phyloP scores from a whole-genome alignment of 352 stramenopile genomes.

The Pythium sukuiense region DNA sequence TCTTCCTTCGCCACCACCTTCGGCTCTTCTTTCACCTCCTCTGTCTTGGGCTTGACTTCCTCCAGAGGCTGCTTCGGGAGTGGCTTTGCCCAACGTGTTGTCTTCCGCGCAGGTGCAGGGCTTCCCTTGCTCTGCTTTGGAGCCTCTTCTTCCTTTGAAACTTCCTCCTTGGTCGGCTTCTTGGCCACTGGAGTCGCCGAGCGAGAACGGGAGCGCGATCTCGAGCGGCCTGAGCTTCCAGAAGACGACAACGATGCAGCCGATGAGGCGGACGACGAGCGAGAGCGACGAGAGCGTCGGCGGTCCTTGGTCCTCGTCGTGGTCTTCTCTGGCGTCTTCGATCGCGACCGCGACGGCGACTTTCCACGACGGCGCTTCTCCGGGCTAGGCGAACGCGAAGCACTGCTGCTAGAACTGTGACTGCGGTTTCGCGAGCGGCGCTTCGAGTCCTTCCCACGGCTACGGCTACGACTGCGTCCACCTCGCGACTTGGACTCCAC shows the following conservation, averaged over 20 bases:
- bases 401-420: conserved; percentile 6
- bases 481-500: not conserved
- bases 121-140: not conserved
- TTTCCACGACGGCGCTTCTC: conserved; percentile 1
- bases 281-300: conserved; percentile 14
- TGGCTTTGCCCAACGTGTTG: conserved; percentile 24
- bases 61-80: conserved; percentile 8
- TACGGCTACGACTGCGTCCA: conserved; percentile 7
- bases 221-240: conserved; percentile 1
- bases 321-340: conserved; percentile 2
- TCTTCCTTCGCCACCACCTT: conserved; percentile 9
- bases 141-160: not conserved
- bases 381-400: conserved; percentile 2
- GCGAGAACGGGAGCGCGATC: conserved; percentile 22
- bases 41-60: not conserved
- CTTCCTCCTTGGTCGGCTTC: not conserved
- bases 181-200: conserved; percentile 1
- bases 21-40: not conserved
- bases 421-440: conserved; percentile 4
- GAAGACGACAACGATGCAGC: conserved; percentile 10
- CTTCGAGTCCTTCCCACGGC: not conserved
- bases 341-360: conserved; percentile 13
- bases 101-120: conserved; percentile 19
- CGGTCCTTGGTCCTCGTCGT: not conserved
- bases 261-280: conserved; percentile 17